Percentiles rank a stretch among this genome's conserved stretches.
These are phyloP conservation scores for Diddensiella transvaalensis DNA, from an alignment of 805 yeast species.

Conservation along the genomic window DNA sequence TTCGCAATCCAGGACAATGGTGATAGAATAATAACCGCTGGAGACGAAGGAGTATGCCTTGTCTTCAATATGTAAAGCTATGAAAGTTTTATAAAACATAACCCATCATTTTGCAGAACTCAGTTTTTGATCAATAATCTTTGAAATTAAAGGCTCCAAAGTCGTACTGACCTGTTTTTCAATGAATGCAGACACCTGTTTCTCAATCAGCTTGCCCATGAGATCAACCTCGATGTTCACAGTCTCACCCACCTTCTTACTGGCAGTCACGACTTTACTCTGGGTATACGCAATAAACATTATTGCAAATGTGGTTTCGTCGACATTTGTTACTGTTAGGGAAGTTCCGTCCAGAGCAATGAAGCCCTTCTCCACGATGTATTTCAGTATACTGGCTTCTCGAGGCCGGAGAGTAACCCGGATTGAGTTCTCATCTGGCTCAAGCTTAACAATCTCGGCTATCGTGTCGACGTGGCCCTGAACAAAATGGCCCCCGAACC, in stretches of 20 bases:
- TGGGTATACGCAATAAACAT: constrained; percentile 94
- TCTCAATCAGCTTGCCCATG: constrained; percentile 86
- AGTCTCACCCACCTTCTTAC: constrained; percentile 54
- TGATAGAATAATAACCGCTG: constrained; percentile 78
- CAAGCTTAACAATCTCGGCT: constrained; percentile 55
- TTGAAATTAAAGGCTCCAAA: constrained; percentile 47
- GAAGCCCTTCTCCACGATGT: constrained; percentile 93
- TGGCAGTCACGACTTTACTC: constrained; percentile 67
- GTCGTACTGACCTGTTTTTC: constrained; percentile 44
- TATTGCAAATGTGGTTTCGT: constrained; percentile 67
- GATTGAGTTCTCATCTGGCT: constrained; percentile 69
- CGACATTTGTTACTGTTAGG: constrained; percentile 78
- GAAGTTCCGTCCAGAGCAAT: constrained; percentile 92
- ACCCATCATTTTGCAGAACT: not conserved
- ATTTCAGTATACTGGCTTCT: constrained; percentile 56
- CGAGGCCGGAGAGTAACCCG: constrained; percentile 69
- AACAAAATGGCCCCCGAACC: constrained; percentile 96
- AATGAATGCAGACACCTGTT: constrained; percentile 67
- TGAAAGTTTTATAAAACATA: constrained; percentile 1
- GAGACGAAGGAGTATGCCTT: constrained; percentile 93
- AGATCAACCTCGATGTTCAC: constrained; percentile 95
- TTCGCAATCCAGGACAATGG: constrained; percentile 68
- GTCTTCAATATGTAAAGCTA: constrained; percentile 46
- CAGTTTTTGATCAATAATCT: constrained; percentile 45
- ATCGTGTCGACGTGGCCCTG: constrained; percentile 97